phyloP scores from a whole-genome alignment of 2,329 filamentous ascomycete genomes.

The Cladophialophora bantiana region DNA sequence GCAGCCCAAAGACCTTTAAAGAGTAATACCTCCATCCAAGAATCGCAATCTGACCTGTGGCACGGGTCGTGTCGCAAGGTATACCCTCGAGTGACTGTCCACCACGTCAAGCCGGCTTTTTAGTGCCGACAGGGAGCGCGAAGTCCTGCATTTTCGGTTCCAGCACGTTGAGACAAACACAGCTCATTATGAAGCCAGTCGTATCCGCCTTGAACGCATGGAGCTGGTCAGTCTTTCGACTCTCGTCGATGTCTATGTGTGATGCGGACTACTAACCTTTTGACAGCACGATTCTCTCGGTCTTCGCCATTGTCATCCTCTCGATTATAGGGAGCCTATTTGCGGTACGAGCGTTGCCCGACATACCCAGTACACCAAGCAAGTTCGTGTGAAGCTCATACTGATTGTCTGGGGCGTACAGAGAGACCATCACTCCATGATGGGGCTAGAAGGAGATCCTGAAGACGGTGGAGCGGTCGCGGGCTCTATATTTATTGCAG shows the following conservation, averaged over 20 bases:
- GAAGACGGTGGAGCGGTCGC: slow-evolving; percentile 73
- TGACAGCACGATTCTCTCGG: slow-evolving; percentile 72
- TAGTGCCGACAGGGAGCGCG: not conserved
- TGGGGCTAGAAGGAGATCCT: slow-evolving; percentile 74
- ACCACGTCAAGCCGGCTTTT: not conserved
- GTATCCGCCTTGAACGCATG: slow-evolving; percentile 92
- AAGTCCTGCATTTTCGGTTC: not conserved
- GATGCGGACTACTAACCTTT: slow-evolving; percentile 25
- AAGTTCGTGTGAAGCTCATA: not conserved
- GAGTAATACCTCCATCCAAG: not conserved
- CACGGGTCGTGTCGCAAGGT: not conserved
- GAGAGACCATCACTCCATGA: slow-evolving; percentile 79
- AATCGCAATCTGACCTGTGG: not conserved
- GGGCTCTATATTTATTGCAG: slow-evolving; percentile 83
- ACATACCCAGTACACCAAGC: not conserved
- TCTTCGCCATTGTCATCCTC: slow-evolving; percentile 70
- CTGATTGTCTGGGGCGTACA: slow-evolving; percentile 41
- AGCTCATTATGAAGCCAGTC: slow-evolving; percentile 83
- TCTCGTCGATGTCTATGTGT: not conserved
- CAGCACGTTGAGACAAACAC: not conserved
- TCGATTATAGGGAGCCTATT: slow-evolving; percentile 75
- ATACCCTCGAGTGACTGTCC: not conserved
- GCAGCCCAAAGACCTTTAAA: not conserved
- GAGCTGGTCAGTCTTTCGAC: slow-evolving; percentile 74
- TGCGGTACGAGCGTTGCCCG: slow-evolving; percentile 58